Base-by-base conservation (phyloP, 257 asterid genomes). In the Nicotiana knightiana region DNA sequence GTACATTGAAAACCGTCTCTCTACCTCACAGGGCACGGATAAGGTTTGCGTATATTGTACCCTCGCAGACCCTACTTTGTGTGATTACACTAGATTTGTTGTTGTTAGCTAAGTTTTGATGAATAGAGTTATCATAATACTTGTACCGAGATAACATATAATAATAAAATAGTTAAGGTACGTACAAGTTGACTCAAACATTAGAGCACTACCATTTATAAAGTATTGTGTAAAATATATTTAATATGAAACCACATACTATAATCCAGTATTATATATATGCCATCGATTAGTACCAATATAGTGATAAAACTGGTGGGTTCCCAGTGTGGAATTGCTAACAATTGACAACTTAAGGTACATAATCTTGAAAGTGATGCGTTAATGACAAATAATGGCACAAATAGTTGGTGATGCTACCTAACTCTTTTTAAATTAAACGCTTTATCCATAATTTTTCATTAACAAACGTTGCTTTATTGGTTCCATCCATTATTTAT, bases 1-100 rank as follows among this genome's bases (percentile, higher is more conserved):
- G 11, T 8, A 3, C 8, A 43, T 43, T 11, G 1, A 0, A 43
- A 43, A 8, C 0, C 0, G 0, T 0, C 3, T 7, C 11, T 8
- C 11, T 39, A 43, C 3, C 0, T 43, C 1, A 43, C 1, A 43
- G 3, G 3, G 10, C 7, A 0, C 3, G 11, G 3, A 7, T 43
- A 8, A 43, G 11, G 3, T 43, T 8, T 43, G 51, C 51, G 1
- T 8, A 6, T 3, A 7, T 0, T 39, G 0, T 39, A 39, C 48
- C 3, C 0, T 1, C 3, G 0, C 10, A 7, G 0, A 39, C 10
- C 48, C 3, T 39, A 39, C 10, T 39, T 39, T 39, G 10, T 7
- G 48, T 8, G 10, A 39, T 39, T 39, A 39, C 48, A 1, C 10
- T 1, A 39, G 5, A 7, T 7, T 39, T 39, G 2, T 39, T 39